Base-by-base conservation (phyloP, 1,284 basidiomycete genomes). In the Meira nashicola region DNA sequence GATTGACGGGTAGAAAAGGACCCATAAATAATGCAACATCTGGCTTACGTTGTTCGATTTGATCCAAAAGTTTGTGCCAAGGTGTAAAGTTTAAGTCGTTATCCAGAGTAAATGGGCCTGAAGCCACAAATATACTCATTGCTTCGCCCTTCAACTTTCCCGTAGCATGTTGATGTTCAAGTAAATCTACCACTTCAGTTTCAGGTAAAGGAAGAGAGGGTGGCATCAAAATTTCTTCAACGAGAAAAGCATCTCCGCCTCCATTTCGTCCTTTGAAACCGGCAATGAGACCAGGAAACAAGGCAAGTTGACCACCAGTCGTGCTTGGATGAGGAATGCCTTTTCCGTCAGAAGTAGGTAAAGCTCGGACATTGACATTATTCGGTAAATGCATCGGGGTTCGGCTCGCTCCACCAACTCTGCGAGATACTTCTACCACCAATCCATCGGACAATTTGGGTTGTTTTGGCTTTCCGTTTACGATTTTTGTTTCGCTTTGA, bases 251-350 rank as follows among this genome's bases (percentile, higher is more conserved):
- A 1, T 86, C 87, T 4, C 90, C 92, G 1, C 91, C 90, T 1
- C 92, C 92, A 77, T 97, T 97, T 71, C 85, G 85, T 0, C 95
- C 95, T 66, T 86, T 88, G n/a, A 96, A 77, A 2, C 88, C 90
- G 0, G 89, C 87, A 49, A 98, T 86, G 41, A 87, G 87, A 1
- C 95, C 95, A 0, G 92, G 91, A 74, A 93, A 98, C 37, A 98
- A 76, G 0, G 89, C 87, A 21, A 75, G 49, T 15, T 64, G 61
- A 12, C 63, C 28, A 12, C 19, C 52, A 37, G 25, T 19, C 5
- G n/a, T 39, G 10, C 2, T 23, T 19, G 50, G 17, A 40, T 39
- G 25, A 4, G 23, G 61, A 59, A 2, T 38, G 53, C 3, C 46
- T 41, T 12, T 37, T 4, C 62, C 65, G 5, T 49, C 49, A 21